Conservation (phyloP, 257 asterid species). For the Scutellaria baicalensis region DNA sequence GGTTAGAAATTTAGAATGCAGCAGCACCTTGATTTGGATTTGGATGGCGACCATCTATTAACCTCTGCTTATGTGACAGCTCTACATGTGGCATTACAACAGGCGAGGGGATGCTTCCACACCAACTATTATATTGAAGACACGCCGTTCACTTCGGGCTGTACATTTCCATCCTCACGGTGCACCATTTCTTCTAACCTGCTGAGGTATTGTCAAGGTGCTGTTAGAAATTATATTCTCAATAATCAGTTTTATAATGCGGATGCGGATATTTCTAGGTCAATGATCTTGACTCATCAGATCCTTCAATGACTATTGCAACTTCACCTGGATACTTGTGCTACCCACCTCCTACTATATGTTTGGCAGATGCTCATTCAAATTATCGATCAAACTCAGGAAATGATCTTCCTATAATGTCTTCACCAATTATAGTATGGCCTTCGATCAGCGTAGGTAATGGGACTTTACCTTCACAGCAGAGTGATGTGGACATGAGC, state of each 20-base stretch:
- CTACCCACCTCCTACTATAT: slow-evolving; percentile 92
- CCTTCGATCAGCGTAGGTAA: slow-evolving; percentile 62
- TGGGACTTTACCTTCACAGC: slow-evolving; percentile 41
- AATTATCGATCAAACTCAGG: slow-evolving; percentile 50
- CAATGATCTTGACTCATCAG: slow-evolving; percentile 89
- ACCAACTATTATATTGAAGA: slow-evolving; percentile 79
- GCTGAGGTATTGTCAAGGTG: slow-evolving; percentile 74
- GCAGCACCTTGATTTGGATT: slow-evolving; percentile 13
- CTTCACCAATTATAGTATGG: slow-evolving; percentile 71
- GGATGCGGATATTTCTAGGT: slow-evolving; percentile 32
- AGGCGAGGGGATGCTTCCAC: slow-evolving; percentile 74
- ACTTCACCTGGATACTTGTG: slow-evolving; percentile 84
- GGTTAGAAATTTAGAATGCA: slow-evolving; percentile 39
- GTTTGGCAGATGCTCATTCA: slow-evolving; percentile 71
- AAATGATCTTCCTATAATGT: slow-evolving; percentile 63
- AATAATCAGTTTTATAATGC: not conserved
- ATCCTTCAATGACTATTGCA: slow-evolving; percentile 85
- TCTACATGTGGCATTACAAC: slow-evolving; percentile 90
- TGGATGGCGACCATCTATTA: slow-evolving; percentile 6
- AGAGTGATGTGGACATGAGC: slow-evolving; percentile 36
- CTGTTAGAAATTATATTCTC: slow-evolving; percentile 8
- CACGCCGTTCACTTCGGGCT: slow-evolving; percentile 97
- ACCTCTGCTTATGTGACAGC: slow-evolving; percentile 46
- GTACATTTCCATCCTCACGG: slow-evolving; percentile 96
- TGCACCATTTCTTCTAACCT: slow-evolving; percentile 94